Base-by-base conservation (phyloP, 2,329 filamentous ascomycete species). In the Coleophoma eucalyptorum region DNA sequence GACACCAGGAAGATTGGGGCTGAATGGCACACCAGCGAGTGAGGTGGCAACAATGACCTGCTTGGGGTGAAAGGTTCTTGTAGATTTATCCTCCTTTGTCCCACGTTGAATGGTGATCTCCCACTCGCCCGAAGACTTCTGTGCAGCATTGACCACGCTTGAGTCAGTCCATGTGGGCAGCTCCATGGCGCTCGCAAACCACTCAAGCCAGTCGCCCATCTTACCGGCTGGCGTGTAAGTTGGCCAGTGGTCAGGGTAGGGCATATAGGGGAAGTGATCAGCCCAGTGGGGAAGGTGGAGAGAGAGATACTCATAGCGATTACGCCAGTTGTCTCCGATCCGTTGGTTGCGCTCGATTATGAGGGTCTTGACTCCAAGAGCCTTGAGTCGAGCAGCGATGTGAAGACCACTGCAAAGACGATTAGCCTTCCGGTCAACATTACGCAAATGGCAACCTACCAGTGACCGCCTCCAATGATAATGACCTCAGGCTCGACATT, bases 151-250 rank as follows among this genome's bases (percentile, higher is more conserved):
- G 33, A 35, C 33, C 10, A 35, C 33, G 10, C 10, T 10, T n/a
- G 33, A 35, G 10, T 35, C n/a, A n/a, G 33, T 35, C 33, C 33
- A 35, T 10, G n/a, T 35, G 33, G 10, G 10, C 10, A 35, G 33
- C 33, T 35, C 33, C 10, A 35, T 10, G n/a, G 33, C 33, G 10
- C 10, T 10, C 10, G 33, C 33, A n/a, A 10, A 35, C 33, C 33
- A 35, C 33, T 35, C 33, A 10, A 35, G 10, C 10, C n/a, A 35
- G 48, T 83, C 79, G 2, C 74, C 84, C 0, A 86, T 70, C 58
- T 87, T 87, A 62, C 86, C 81, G 56, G 85, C 85, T 4, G 83
- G 83, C 0, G 83, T 86, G 65, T 84, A 87, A n/a, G 84, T 66
- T 0, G 84, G 84, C 83, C 83, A 87, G 55, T 72, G 75, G 0